Evolutionary conservation across 768 basidiomycete genomes (phyloP).

Genomic region (Termitomyces sp.): DNA sequence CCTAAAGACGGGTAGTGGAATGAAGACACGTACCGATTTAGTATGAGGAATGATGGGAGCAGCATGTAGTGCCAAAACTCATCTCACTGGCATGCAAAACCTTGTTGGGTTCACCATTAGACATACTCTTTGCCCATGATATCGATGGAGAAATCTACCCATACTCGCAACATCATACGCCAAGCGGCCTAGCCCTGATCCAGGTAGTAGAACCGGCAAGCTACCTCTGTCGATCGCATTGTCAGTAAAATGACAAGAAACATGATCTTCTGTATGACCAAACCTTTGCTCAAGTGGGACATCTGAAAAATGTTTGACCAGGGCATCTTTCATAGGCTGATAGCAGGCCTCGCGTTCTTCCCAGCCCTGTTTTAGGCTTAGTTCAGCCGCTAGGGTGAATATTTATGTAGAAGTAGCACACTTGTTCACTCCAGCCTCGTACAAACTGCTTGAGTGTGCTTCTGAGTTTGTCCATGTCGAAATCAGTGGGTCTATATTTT

Average conservation of each 20-base stretch:
- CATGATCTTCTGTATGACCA: conserved; percentile 5
- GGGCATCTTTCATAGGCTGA: conserved; percentile 73
- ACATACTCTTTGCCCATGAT: not conserved
- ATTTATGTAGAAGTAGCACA: conserved; percentile 22
- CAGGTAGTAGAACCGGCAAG: conserved; percentile 81
- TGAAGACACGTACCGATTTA: conserved; percentile 64
- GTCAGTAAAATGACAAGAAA: not conserved
- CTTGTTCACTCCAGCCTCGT: conserved; percentile 89
- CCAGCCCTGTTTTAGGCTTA: conserved; percentile 50
- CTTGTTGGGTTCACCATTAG: conserved; percentile 32
- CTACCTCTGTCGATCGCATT: conserved; percentile 34
- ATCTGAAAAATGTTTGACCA: conserved; percentile 61
- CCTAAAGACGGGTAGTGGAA: not conserved
- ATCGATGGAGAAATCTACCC: conserved; percentile 41
- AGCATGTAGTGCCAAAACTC: conserved; percentile 98
- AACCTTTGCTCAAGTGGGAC: conserved; percentile 56
- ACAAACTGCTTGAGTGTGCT: conserved; percentile 93
- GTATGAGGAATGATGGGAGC: conserved; percentile 80
- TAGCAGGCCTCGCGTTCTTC: conserved; percentile 79
- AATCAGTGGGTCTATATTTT: conserved; percentile 55
- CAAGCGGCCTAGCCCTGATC: conserved; percentile 84
- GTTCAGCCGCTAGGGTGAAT: not conserved
- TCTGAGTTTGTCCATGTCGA: conserved; percentile 86
- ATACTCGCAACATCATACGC: conserved; percentile 84
- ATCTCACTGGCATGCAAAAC: conserved; percentile 90